Base-by-base conservation (phyloP, 352 stramenopile genomes). In the Phytopythium ostracodes region DNA sequence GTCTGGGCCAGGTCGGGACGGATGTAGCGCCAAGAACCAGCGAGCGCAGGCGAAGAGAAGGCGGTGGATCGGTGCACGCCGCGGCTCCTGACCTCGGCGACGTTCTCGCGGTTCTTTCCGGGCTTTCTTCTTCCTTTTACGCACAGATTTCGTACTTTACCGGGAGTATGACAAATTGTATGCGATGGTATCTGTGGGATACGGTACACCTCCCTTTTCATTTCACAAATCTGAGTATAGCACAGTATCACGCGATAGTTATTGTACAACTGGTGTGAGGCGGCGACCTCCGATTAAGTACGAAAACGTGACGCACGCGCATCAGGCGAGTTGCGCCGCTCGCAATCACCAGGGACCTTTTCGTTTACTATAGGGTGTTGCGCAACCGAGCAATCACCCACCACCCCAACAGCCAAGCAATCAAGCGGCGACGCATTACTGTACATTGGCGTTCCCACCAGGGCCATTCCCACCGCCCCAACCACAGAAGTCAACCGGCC, bases 161-260 rank as follows among this genome's bases (percentile, higher is more conserved):
- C 18, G 33, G 11, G 52, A 67, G 52, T 33, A 24, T 62, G 22
- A 36, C 57, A 42, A 40, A 20, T 29, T 51, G 22, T 51, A 51
- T 51, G 2, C 2, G 0, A 20, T 0, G 5, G 22, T 31, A 49
- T 31, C n/a, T 51, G 44, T 51, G 36, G 18, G 18, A 31, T 43
- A 57, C 51, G 29, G 51, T 51, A 51, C 1, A 46, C 8, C 17
- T 38, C n/a, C n/a, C n/a, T n/a, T n/a, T n/a, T 4, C 9, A 9
- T 9, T 36, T 36, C 31, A 36, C 4, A 36, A 36, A 36, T 4
- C 4, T 4, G 9, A 4, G 7, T 3, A 7, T 7, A 27, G 29
- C 44, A 43, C 31, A 14, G 27, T 42, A 43, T 31, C 24, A 15
- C 5, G 4, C 20, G 5, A 49, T 25, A 25, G 7, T 49, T 24